These are phyloP conservation scores for Ensete ventricosum DNA, from an alignment of 176 grass and related monocot genomes.

Conservation along the genomic window DNA sequence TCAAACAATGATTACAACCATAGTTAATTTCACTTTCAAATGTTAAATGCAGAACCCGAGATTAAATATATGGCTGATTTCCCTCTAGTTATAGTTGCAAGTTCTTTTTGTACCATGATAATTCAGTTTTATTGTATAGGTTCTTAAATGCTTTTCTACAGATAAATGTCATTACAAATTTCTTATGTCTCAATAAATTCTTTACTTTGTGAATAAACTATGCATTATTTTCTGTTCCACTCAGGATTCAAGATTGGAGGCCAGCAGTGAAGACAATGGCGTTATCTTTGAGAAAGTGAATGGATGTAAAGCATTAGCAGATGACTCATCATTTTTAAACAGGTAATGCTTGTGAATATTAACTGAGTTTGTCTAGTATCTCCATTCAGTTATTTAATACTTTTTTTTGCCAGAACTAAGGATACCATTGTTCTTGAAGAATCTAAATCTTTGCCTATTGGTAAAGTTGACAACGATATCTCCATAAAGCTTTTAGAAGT, in stretches of 20 bases:
- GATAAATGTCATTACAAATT: no score
- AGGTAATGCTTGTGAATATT: slow-evolving; percentile 43
- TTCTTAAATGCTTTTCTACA: no score
- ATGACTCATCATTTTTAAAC: slow-evolving; percentile 39
- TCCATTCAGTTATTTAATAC: background rate
- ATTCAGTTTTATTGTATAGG: no score
- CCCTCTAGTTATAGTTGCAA: no score
- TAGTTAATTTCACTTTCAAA: no score
- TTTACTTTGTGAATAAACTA: background rate
- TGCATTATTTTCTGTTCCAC: slow-evolving; percentile 1
- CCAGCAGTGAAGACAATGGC: slow-evolving; percentile 49
- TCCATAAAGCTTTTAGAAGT: slow-evolving; percentile 40
- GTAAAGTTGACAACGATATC: slow-evolving; percentile 31
- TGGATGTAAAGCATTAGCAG: slow-evolving; percentile 45
- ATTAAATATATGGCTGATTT: no score
- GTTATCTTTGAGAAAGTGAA: slow-evolving; percentile 39
- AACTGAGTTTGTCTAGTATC: slow-evolving; percentile 7
- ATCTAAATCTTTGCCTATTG: slow-evolving; percentile 35
- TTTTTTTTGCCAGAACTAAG: slow-evolving; percentile 30
- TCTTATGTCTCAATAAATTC: background rate
- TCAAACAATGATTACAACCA: no score
- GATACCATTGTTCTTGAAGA: slow-evolving; percentile 26
- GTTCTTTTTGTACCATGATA: no score
- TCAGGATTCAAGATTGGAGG: slow-evolving; percentile 60
- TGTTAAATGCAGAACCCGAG: no score